Conservation (phyloP, 2,329 filamentous ascomycete species). For the Apiospora rasikravindrae region DNA sequence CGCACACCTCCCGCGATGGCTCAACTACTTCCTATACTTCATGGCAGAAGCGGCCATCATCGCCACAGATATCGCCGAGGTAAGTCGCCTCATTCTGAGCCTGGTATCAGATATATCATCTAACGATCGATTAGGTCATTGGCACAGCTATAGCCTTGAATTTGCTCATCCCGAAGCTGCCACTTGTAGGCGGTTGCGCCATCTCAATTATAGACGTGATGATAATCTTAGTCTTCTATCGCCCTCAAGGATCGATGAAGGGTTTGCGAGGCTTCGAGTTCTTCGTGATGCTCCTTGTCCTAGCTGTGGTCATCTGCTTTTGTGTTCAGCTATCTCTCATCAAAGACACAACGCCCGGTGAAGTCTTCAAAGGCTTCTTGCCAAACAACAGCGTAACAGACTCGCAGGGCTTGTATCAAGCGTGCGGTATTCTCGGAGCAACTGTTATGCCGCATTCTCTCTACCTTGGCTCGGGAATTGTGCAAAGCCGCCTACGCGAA, state of each 20-base stretch:
- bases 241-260: conserved; percentile 62
- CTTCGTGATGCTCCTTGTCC: conserved; percentile 66
- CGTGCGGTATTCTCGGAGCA: conserved; percentile 78
- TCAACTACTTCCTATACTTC: conserved; percentile 65
- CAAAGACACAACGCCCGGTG: conserved; percentile 55
- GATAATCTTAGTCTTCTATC: conserved; percentile 70
- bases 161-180: conserved; percentile 65
- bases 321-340: conserved; percentile 72
- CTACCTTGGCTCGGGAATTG: conserved; percentile 72
- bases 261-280: conserved; percentile 67
- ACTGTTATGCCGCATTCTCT: conserved; percentile 74
- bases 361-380: conserved; percentile 69
- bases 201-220: conserved; percentile 73
- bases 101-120: background rate
- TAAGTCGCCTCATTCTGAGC: conserved; percentile 33
- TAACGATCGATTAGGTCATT: conserved; percentile 56
- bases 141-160: conserved; percentile 74
- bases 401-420: conserved; percentile 67
- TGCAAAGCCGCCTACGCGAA: conserved; percentile 68
- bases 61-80: conserved; percentile 73
- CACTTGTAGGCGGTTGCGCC: conserved; percentile 71
- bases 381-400: conserved; percentile 65
- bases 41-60: conserved; percentile 72
- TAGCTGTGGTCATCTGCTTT: conserved; percentile 74
- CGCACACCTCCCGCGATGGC: conserved; percentile 68